These are phyloP conservation scores for Monilinia vaccinii-corymbosi DNA, from an alignment of 2,329 filamentous ascomycete genomes.

Conservation along the genomic window DNA sequence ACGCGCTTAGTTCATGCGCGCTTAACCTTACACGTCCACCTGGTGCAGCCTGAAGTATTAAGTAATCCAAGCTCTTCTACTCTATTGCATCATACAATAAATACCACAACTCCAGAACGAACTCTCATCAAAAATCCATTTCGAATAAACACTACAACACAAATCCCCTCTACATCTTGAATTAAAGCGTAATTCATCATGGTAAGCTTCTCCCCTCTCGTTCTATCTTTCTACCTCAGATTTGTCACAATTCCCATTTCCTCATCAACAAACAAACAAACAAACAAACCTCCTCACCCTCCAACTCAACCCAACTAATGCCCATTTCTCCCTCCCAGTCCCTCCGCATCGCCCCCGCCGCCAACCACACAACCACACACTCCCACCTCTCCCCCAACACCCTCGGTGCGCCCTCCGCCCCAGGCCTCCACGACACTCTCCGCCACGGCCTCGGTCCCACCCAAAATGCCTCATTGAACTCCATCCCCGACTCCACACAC, in stretches of 20 bases:
- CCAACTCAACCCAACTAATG: background rate
- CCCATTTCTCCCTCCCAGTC: constrained; percentile 43
- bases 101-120: background rate
- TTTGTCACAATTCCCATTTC: no score
- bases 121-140: background rate
- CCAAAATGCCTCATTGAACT: constrained; percentile 37
- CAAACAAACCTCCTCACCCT: background rate
- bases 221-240: background rate
- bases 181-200: background rate
- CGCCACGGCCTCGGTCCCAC: constrained; percentile 70
- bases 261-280: background rate
- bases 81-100: background rate
- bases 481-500: constrained; percentile 54
- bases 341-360: constrained; percentile 77
- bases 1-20: background rate
- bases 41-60: background rate
- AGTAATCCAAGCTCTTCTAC: background rate
- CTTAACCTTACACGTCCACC: constrained; percentile 2
- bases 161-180: no score
- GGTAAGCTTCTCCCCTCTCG: background rate
- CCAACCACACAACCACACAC: constrained; percentile 55
- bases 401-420: constrained; percentile 76
- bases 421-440: constrained; percentile 87
- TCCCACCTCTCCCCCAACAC: constrained; percentile 42
- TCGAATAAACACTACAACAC: background rate